These are phyloP conservation scores for Penicillium sp. DNA, from an alignment of 2,329 filamentous ascomycete genomes.

Conservation along the genomic window DNA sequence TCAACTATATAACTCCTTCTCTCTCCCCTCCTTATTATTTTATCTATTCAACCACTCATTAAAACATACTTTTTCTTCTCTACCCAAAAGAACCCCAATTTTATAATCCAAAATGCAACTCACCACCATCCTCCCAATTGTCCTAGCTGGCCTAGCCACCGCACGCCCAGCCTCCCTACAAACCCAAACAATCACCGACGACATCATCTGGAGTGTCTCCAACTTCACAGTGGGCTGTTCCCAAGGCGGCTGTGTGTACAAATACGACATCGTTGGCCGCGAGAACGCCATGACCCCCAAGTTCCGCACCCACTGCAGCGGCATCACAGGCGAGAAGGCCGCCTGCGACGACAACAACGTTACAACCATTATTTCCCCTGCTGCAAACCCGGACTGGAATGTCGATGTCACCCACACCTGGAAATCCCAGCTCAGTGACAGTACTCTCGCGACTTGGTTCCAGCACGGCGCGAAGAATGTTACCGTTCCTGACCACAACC, in stretches of 20 bases:
- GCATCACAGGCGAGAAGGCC: conserved; percentile 23
- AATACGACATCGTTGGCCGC: conserved; percentile 33
- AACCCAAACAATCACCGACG: conserved; percentile 11
- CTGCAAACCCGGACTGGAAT: conserved; percentile 26
- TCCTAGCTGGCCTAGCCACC: conserved; percentile 27
- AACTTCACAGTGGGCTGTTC: conserved; percentile 36
- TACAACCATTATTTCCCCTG: conserved; percentile 21
- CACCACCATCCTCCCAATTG: conserved; percentile 24
- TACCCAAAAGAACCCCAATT: background rate
- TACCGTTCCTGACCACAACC: conserved; percentile 1
- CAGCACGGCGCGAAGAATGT: conserved; percentile 10
- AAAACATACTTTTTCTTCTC: background rate
- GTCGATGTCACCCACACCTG: conserved; percentile 31
- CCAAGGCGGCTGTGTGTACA: conserved; percentile 34
- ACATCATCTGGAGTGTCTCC: conserved; percentile 34
- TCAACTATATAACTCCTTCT: conserved; percentile 8
- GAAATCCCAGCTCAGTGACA: conserved; percentile 15
- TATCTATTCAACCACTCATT: background rate
- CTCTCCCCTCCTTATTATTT: conserved; percentile 1
- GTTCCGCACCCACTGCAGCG: conserved; percentile 38
- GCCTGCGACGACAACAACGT: conserved; percentile 31
- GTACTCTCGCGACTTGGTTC: conserved; percentile 12
- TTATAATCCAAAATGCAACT: conserved; percentile 31
- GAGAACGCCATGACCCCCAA: conserved; percentile 31
- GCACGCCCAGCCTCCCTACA: conserved; percentile 20